These are phyloP conservation scores for Ormosia emarginata DNA, from an alignment of 306 rosid species.

Conservation along the genomic window DNA sequence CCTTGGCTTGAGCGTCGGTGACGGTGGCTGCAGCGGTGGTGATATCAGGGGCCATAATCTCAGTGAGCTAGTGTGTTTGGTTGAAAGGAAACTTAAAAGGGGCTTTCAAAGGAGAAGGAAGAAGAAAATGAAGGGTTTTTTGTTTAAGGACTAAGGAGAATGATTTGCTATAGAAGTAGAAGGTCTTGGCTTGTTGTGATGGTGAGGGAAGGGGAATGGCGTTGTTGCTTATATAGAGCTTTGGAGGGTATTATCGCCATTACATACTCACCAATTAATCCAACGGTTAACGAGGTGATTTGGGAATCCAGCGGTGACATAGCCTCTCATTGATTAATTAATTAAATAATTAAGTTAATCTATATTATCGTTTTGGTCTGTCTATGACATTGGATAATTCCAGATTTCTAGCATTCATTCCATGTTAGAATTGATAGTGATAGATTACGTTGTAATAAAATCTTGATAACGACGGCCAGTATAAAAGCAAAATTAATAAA, in stretches of 20 bases:
- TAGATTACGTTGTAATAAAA: not conserved
- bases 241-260: conserved; percentile 20
- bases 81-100: not conserved
- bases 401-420: not conserved
- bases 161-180: no score
- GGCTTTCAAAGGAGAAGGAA: not conserved
- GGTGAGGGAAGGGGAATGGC: not conserved
- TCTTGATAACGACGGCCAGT: not conserved
- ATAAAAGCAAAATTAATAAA: not conserved
- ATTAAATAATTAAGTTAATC: not conserved
- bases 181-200: conserved; percentile 2
- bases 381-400: not conserved
- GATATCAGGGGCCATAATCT: conserved; percentile 58
- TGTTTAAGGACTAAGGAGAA: not conserved
- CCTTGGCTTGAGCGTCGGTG: not conserved
- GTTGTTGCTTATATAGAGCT: conserved; percentile 37
- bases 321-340: not conserved
- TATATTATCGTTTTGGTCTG: not conserved
- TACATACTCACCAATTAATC: not conserved
- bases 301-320: not conserved
- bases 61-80: not conserved
- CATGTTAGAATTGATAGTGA: not conserved
- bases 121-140: not conserved
- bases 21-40: not conserved
- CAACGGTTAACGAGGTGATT: not conserved